Percentiles rank a stretch among this genome's conserved stretches.
These are phyloP conservation scores for Chlorella sp. DNA, from an alignment of 139 green algal genomes.

Conservation along the genomic window DNA sequence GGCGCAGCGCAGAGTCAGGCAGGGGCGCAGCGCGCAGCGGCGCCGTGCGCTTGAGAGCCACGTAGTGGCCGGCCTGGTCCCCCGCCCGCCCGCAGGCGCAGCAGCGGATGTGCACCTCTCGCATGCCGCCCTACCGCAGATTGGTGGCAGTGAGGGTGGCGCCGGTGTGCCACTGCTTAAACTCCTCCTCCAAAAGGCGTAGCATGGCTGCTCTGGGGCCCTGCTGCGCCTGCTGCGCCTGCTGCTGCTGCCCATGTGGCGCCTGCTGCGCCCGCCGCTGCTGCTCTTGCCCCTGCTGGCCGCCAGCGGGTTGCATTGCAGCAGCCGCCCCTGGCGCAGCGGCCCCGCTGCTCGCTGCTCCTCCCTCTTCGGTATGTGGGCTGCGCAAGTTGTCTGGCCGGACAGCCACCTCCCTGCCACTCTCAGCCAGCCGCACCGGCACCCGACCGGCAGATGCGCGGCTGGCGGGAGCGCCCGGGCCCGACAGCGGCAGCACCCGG, in stretches of 20 bases:
- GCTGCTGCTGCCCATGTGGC: background rate
- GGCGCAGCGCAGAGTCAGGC: background rate
- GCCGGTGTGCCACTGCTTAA: background rate
- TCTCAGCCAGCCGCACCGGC: background rate
- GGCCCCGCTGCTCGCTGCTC: background rate
- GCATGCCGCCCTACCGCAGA: background rate
- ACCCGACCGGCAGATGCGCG: background rate
- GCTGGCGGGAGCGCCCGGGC: background rate
- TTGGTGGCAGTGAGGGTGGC: background rate
- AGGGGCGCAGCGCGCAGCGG: background rate
- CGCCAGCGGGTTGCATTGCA: background rate
- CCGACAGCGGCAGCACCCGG: conserved; percentile 2
- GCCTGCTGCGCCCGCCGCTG: background rate
- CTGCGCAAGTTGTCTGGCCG: conserved; percentile 1
- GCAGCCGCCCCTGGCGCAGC: background rate
- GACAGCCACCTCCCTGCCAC: conserved; percentile 7
- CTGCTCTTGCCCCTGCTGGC: background rate
- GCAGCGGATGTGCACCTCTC: background rate
- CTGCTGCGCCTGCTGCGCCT: background rate
- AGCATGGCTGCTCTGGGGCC: background rate
- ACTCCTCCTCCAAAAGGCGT: background rate
- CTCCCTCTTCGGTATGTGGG: background rate
- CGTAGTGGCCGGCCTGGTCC: background rate
- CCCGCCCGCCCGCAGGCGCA: background rate
- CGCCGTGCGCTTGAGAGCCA: background rate